Conservation (phyloP, 2,329 filamentous ascomycete species). For the Pezicula carpinea region DNA sequence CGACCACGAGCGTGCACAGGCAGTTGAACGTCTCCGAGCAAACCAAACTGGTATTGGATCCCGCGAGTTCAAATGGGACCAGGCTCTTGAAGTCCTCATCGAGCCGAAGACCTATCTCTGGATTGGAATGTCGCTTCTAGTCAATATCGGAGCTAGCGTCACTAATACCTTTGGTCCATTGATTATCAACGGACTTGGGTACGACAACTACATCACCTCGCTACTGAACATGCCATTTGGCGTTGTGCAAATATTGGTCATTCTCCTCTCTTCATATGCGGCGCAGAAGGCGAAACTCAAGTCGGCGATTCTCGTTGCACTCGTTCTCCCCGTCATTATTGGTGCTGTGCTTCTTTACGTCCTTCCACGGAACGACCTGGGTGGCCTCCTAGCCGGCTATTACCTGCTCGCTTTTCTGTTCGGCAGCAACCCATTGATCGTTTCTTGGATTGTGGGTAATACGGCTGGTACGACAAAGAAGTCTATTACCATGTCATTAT, state of each 20-base stretch:
- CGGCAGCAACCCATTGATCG: slow-evolving; percentile 59
- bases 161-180: slow-evolving; percentile 62
- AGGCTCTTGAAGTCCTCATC: slow-evolving; percentile 48
- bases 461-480: slow-evolving; percentile 66
- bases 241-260: slow-evolving; percentile 53
- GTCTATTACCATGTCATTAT: slow-evolving; percentile 58
- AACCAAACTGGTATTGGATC: slow-evolving; percentile 75
- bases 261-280: slow-evolving; percentile 53
- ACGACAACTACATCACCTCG: slow-evolving; percentile 51
- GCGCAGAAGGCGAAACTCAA: slow-evolving; percentile 55
- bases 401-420: slow-evolving; percentile 64
- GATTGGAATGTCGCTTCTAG: slow-evolving; percentile 53
- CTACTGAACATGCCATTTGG: slow-evolving; percentile 66
- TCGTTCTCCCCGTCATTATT: slow-evolving; percentile 56
- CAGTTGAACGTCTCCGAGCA: slow-evolving; percentile 64
- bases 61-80: slow-evolving; percentile 63
- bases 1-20: slow-evolving; percentile 61
- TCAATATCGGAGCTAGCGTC: slow-evolving; percentile 61
- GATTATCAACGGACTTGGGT: slow-evolving; percentile 56
- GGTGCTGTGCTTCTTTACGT: slow-evolving; percentile 55
- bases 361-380: slow-evolving; percentile 41
- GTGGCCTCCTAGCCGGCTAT: slow-evolving; percentile 53
- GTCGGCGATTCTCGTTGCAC: slow-evolving; percentile 44
- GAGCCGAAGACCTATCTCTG: slow-evolving; percentile 55
- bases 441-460: slow-evolving; percentile 66